These are phyloP conservation scores for Amesomyces nigricolor DNA, from an alignment of 2,329 filamentous ascomycete species.

Conservation along the genomic window DNA sequence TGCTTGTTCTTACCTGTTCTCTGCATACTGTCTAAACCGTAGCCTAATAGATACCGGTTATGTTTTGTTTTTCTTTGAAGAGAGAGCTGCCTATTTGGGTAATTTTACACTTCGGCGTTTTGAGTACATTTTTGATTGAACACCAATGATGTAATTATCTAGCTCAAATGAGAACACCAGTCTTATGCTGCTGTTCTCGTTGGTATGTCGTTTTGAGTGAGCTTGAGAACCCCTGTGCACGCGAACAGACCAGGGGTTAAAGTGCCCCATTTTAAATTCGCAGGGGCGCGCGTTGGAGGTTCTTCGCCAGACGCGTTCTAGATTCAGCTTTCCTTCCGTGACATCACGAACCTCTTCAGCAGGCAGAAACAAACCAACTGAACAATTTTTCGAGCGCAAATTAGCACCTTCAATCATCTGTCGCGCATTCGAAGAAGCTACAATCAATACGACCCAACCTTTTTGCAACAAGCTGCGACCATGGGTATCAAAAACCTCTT, in stretches of 20 bases:
- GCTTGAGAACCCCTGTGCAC: background rate
- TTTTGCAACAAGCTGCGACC: conserved; percentile 23
- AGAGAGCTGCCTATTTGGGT: background rate
- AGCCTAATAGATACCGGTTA: conserved; percentile 9
- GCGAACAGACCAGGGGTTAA: conserved; percentile 3
- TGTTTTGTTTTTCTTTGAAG: background rate
- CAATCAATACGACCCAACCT: background rate
- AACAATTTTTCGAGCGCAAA: conserved; percentile 40
- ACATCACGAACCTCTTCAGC: conserved; percentile 10
- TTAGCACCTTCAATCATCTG: background rate
- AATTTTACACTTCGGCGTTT: background rate
- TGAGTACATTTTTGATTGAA: conserved; percentile 13
- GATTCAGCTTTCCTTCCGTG: conserved; percentile 1
- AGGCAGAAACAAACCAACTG: background rate
- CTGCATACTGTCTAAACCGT: conserved; percentile 1
- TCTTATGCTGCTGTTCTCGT: too few relatives aligned
- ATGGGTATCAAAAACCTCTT: conserved; percentile 71
- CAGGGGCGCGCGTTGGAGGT: conserved; percentile 13
- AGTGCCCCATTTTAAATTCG: conserved; percentile 15
- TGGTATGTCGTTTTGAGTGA: too few relatives aligned
- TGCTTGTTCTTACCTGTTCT: background rate
- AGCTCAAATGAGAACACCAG: too few relatives aligned
- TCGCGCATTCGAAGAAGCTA: background rate
- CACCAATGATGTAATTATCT: conserved; percentile 1
- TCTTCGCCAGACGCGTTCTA: conserved; percentile 1